Base-by-base conservation (phyloP, 495 filamentous ascomycete genomes). In the Talaromyces stipitatus region DNA sequence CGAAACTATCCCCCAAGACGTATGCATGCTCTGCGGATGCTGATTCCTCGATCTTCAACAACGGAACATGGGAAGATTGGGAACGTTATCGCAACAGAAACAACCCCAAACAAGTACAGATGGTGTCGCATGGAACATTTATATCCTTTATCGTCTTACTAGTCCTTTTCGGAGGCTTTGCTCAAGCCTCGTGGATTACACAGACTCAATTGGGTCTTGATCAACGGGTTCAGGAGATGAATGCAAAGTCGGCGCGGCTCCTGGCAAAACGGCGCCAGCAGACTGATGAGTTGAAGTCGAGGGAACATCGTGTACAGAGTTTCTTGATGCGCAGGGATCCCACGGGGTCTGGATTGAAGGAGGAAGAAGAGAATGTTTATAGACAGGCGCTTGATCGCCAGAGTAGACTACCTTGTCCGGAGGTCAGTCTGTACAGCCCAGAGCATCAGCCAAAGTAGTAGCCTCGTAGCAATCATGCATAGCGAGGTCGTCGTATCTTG, bases 51-150 rank as follows among this genome's bases (percentile, higher is more conserved):
- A 84, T 92, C 22, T 84, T 82, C 64, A 74, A 77, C 58, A 97
- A 97, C 65, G 95, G 90, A 11, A 98, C 92, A 0, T 98, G 94
- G 94, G 94, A 98, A 65, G 95, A 98, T 66, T 98, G 95, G 94
- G 92, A 98, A 72, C 79, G 78, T 38, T 98, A 89, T 87, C 82
- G 90, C 62, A 74, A 82, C 22, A 75, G 82, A 38, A 71, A 79
- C 41, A 82, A 85, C 47, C 69, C 59, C 9, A 72, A 81, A 48
- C 79, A 86, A n/a, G 66, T 86, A 33, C 87, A 81, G 63, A 74
- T 87, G 8, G 69, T 76, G 58, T 87, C 86, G 30, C 94, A 96
- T 61, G 74, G 79, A 16, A 79, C 79, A n/a, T 97, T 98, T 63
- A 69, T 85, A 14, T 68, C 73, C 6, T 68, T 96, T 22, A 67